Evolutionary conservation across 1,284 basidiomycete species (phyloP), one percentile per base, ranked within the genome.

Genomic region (Ustilago vetiveriae): DNA sequence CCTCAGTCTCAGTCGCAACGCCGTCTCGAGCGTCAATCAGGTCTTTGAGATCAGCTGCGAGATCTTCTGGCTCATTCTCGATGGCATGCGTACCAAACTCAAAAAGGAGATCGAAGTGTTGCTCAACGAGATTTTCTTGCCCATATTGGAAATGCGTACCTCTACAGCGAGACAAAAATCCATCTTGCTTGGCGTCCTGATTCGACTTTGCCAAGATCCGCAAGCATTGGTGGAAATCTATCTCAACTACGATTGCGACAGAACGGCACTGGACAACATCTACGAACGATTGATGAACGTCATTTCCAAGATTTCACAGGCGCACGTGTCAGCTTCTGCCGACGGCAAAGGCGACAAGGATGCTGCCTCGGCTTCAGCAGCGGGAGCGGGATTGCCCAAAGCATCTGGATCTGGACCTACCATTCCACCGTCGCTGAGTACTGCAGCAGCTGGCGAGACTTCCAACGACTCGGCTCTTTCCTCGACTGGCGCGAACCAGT

Each of bases 81-180:
- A 90, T 46, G 92, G 92, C 6, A 90, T 99, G 89, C 88, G 96
- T 27, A 93, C 92, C 26, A 96, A 93, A 84, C 87, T 99, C 66
- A 99, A 99, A 92, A 98, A 98, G 90, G 97, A 99, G 84, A 98
- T 98, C 67, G 96, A 98, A 83, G 94, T 99, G 33, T 86, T 99
- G 29, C 84, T 99, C 52, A 96, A 97, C 80, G 96, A 99, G 82
- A 99, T 99, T 76, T 99, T 98, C 85, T 89, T 99, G 58, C 96
- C 96, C 2, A 97, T 99, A 48, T 85, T 99, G 46, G 96, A 99
- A 84, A 98, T 99, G 94, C 89, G 90, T 76, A 97, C 91, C 19
- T 92, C 95, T 10, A 96, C 94, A 0, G 85, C 96, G 49, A 92
- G 92, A 79, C 96, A 82, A 57, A 82, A 82, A 55, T 74, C 72